Percentiles rank a stretch among this genome's conserved stretches.
Conservation (phyloP, 176 grass and related monocot species). For the Avena insularis region DNA sequence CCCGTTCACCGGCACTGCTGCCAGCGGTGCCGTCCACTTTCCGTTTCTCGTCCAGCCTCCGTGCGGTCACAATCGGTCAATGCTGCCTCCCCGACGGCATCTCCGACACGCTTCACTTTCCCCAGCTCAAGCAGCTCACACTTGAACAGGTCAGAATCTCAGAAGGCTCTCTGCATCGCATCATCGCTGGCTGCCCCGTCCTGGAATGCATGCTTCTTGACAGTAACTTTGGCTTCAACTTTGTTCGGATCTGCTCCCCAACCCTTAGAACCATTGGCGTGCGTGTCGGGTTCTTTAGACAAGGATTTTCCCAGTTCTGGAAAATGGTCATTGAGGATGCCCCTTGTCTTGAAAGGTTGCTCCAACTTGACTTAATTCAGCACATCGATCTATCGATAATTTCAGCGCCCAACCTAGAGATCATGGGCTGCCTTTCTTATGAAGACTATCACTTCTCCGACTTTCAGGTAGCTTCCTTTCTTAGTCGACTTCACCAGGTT, state of each 20-base stretch:
- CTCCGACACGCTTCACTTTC: neutral
- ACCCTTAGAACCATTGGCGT: neutral
- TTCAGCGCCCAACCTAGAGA: slow-evolving; percentile 17
- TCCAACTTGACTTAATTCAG: neutral
- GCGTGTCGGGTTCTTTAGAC: neutral
- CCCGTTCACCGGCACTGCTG: neutral
- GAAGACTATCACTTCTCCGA: neutral
- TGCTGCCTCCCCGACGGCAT: neutral
- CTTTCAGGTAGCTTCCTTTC: neutral
- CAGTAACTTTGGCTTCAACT: neutral
- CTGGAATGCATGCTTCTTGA: neutral
- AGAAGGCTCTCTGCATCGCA: neutral
- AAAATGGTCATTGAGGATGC: neutral
- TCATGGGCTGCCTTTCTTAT: neutral
- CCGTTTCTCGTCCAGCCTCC: slow-evolving; percentile 2
- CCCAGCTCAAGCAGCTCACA: slow-evolving; percentile 7
- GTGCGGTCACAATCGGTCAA: neutral
- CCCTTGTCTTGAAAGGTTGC: slow-evolving; percentile 22
- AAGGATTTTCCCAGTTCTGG: neutral
- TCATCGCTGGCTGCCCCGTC: neutral
- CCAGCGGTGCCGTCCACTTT: slow-evolving; percentile 35
- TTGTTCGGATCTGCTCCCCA: neutral
- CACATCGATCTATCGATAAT: neutral
- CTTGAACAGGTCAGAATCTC: neutral
- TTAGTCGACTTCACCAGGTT: neutral